Conservation (phyloP, 1,139 yeast species). For the Scheffersomyces cryptocercus region DNA sequence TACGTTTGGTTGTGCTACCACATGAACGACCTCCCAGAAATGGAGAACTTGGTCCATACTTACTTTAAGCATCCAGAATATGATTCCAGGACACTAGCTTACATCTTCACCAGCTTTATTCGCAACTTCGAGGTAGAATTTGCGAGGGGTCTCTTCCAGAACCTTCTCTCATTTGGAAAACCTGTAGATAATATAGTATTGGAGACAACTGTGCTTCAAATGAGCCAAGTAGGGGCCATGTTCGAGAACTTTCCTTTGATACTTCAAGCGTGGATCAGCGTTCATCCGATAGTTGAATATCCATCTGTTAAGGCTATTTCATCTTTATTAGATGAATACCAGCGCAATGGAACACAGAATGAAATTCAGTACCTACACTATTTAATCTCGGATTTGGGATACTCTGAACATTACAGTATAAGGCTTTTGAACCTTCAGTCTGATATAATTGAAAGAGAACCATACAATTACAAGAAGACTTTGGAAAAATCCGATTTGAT, state of each 20-base stretch:
- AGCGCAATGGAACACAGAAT: conserved; percentile 28
- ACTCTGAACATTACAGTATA: conserved; percentile 25
- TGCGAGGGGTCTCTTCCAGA: conserved; percentile 25
- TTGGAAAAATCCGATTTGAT: conserved; percentile 26
- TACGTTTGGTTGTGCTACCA: conserved; percentile 38
- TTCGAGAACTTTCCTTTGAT: conserved; percentile 32
- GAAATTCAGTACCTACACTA: conserved; percentile 28
- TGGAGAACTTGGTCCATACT: conserved; percentile 20
- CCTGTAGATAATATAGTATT: conserved; percentile 25
- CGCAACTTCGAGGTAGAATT: conserved; percentile 35
- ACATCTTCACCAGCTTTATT: conserved; percentile 31
- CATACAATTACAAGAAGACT: conserved; percentile 23
- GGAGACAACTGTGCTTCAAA: conserved; percentile 27
- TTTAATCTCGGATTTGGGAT: conserved; percentile 20
- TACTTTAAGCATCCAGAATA: conserved; percentile 19
- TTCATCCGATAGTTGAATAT: conserved; percentile 19
- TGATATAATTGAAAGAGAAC: conserved; percentile 27
- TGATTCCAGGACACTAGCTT: conserved; percentile 28
- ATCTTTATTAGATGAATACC: conserved; percentile 28
- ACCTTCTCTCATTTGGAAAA: conserved; percentile 18
- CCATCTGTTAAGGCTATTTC: conserved; percentile 32
- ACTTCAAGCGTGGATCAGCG: conserved; percentile 30
- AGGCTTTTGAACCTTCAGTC: conserved; percentile 25
- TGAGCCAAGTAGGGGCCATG: conserved; percentile 30
- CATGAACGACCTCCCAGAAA: conserved; percentile 24